Base-by-base conservation (phyloP, 2,329 filamentous ascomycete genomes). In the Dactylellina drechsleri region DNA sequence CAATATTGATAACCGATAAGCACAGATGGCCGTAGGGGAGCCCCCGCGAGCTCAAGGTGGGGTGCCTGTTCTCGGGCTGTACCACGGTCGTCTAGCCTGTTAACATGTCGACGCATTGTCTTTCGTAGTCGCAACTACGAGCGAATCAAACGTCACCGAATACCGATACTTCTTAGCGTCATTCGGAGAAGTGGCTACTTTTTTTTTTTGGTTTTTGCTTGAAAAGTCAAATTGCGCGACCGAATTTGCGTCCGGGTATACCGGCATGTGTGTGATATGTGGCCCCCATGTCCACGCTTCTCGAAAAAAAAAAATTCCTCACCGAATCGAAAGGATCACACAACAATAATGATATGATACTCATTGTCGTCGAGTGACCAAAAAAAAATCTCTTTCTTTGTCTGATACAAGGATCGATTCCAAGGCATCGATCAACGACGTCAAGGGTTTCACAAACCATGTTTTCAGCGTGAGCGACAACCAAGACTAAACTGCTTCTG, bases 1-100 rank as follows among this genome's bases (percentile, higher is more conserved):
- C 47, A 18, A 52, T 18, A n/a, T 47, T n/a, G 43, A 47, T 47
- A 47, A 47, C 43, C n/a, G 47, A 52, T 52, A 52, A 52, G 47
- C 47, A 20, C 16, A 52, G 31, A 18, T 52, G 47, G 15, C 16
- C 47, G 18, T n/a, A n/a, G 47, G 47, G 18, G 47, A 52, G 47
- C 47, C 20, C 47, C 8, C 47, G 47, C 16, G 47, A n/a, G 47
- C 47, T 16, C 47, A 23, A n/a, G 47, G 18, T 52, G n/a, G 47
- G 47, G 18, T 52, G 47, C 47, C 47, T 52, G 47, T 52, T 52
- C 47, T 52, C n/a, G 47, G n/a, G 20, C n/a, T 52, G 47, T 16
- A 52, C 47, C 47, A 20, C 18, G 47, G 15, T 52, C 47, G 47
- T 52, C 47, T 52, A 52, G 31, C 6, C 10, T 7, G 31, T 52